Base-by-base conservation (phyloP, 31 red algal species). In the Endocladia muricata region DNA sequence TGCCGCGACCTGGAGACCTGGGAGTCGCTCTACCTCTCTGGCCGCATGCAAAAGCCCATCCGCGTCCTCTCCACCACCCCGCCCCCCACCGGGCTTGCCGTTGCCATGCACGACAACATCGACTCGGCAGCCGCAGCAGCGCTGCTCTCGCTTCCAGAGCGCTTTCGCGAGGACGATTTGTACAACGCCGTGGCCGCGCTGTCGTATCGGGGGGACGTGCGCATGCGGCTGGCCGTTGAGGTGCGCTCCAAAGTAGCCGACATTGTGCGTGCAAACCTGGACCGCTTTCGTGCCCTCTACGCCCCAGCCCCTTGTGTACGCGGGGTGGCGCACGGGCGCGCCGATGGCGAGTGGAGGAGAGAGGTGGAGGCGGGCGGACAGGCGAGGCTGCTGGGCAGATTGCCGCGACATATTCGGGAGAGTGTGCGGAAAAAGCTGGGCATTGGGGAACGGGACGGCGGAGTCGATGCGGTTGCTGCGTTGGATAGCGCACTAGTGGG, bases 11-110 rank as follows among this genome's bases (percentile, higher is more conserved):
- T 97, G 3, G 36, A 9, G 19, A n/a, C 48, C 43, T 97, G 94
- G 94, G 49, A 74, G n/a, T 85, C 88, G n/a, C 76, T 97, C 17
- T 97, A 90, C 78, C 57, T 89, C 8, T 86, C 94, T n/a, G 94
- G 94, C 2, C 78, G 94, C 1, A 37, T 97, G 74, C 94, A 97
- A 25, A 97, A 97, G 72, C 94, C 94, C 0, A 80, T 94, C 37
- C 78, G 74, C 41, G 25, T 69, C 29, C 76, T 95, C 2, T 35
- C 78, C 32, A n/a, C n/a, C n/a, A n/a, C n/a, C n/a, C 29, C 58
- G 52, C 47, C 72, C 5, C 61, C 74, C 2, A 74, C 81, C 2
- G 41, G 41, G 5, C 71, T 92, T 6, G 37, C 56, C 17, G 33
- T 69, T 21, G 89, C 89, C 32, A 4, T 83, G 41, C 65, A 42